phyloP scores from a whole-genome alignment of 768 basidiomycete species.

The Boletus rex-veris region DNA sequence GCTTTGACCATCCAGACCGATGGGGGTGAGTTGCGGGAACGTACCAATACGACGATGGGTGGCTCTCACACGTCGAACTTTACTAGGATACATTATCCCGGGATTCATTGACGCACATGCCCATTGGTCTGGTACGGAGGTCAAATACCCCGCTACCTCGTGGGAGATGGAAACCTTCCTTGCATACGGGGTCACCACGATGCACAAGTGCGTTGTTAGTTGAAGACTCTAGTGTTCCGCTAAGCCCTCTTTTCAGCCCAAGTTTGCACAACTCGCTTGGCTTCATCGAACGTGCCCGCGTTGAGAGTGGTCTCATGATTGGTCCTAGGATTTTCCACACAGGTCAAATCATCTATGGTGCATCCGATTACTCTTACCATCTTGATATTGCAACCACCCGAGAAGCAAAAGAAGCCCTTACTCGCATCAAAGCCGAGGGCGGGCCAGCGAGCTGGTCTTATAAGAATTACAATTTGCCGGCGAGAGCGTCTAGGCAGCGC shows the following conservation, averaged over 20 bases:
- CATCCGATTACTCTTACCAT: conserved; percentile 51
- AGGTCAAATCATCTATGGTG: conserved; percentile 52
- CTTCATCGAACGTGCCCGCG: conserved; percentile 61
- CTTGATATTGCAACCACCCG: conserved; percentile 59
- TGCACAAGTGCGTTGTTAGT: conserved; percentile 58
- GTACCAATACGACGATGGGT: neutral
- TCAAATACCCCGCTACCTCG: conserved; percentile 56
- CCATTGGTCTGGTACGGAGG: conserved; percentile 59
- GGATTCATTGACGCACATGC: conserved; percentile 78
- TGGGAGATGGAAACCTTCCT: conserved; percentile 78
- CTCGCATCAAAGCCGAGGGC: conserved; percentile 68
- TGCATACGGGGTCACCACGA: conserved; percentile 70
- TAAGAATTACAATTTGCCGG: conserved; percentile 74
- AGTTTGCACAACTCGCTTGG: conserved; percentile 60
- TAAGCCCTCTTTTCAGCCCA: conserved; percentile 41
- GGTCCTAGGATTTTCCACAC: conserved; percentile 74
- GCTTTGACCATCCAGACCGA: conserved; percentile 53
- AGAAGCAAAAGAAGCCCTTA: conserved; percentile 63
- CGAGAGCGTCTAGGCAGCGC: conserved; percentile 65
- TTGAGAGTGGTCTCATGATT: conserved; percentile 65
- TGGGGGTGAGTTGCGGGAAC: conserved; percentile 45
- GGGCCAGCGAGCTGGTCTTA: conserved; percentile 70
- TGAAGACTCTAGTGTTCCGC: neutral
- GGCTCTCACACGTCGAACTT: conserved; percentile 1
- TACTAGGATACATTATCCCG: conserved; percentile 58